Evolutionary conservation across 1,284 basidiomycete species (phyloP).

Genomic region (Rhizoctonia solani): DNA sequence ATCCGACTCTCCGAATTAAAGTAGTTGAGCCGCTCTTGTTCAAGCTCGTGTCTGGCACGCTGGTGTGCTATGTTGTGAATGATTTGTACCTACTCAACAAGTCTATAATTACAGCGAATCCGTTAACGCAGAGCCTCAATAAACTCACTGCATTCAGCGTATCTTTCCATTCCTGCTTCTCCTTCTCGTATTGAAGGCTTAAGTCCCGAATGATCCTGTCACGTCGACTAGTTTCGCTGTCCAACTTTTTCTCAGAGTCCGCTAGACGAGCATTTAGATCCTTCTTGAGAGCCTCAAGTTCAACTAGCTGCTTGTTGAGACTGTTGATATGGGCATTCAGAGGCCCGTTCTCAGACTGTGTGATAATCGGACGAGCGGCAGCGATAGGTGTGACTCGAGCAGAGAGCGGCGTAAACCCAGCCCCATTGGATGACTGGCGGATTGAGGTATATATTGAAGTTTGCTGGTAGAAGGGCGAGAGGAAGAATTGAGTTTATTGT

Average conservation of each 20-base stretch:
- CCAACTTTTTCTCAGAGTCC: not conserved
- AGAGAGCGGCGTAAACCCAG: not conserved
- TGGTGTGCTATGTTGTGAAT: slow-evolving; percentile 11
- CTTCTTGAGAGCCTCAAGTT: slow-evolving; percentile 10
- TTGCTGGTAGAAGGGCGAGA: not conserved
- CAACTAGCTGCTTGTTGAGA: slow-evolving; percentile 17
- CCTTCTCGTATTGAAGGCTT: slow-evolving; percentile 6
- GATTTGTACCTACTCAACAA: not conserved
- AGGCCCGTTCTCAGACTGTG: slow-evolving; percentile 8
- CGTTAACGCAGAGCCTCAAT: not conserved
- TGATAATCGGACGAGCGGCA: slow-evolving; percentile 12
- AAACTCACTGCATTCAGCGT: not conserved
- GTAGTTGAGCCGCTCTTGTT: not conserved
- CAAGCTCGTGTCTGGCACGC: not conserved
- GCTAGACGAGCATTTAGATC: not conserved
- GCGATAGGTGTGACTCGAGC: slow-evolving; percentile 12
- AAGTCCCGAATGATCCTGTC: slow-evolving; percentile 15
- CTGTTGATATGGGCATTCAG: slow-evolving; percentile 23
- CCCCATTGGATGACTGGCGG: not conserved
- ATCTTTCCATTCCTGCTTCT: slow-evolving; percentile 25
- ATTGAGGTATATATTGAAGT: not conserved
- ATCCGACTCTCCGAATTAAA: slow-evolving; percentile 2
- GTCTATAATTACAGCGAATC: not conserved
- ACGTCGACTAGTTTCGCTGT: not conserved
- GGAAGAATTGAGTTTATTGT: not conserved